Conservation (phyloP, 192 early-diverging fungal species). For the Rhizophagus sp. region DNA sequence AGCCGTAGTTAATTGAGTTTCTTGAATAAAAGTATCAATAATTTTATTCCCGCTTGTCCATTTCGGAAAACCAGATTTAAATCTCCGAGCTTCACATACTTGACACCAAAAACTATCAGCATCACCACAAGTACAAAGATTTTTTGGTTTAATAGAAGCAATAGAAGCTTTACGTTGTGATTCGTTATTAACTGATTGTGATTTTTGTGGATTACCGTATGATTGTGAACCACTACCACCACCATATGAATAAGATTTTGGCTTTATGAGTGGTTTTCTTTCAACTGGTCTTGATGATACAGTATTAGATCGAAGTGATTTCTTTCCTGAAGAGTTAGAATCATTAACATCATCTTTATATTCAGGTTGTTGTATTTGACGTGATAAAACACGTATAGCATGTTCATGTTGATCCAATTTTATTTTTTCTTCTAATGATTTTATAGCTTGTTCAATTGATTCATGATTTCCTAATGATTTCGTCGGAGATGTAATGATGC, state of each 20-base stretch:
- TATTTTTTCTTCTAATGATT: constrained; percentile 18
- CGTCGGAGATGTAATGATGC: not conserved
- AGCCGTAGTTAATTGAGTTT: constrained; percentile 24
- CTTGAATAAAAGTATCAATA: constrained; percentile 21
- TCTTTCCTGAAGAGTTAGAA: not conserved
- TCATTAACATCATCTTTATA: not conserved
- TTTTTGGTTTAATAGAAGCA: not conserved
- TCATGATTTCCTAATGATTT: not conserved
- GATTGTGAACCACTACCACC: not conserved
- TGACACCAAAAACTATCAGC: constrained; percentile 17
- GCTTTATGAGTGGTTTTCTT: not conserved
- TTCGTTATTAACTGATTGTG: not conserved
- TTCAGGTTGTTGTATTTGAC: not conserved
- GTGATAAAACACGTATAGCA: not conserved
- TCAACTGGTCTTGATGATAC: not conserved
- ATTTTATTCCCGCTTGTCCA: constrained; percentile 28
- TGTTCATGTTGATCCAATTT: constrained; percentile 2
- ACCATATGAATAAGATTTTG: not conserved
- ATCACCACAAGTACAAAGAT: constrained; percentile 9
- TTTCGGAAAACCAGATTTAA: not conserved
- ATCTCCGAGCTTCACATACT: constrained; percentile 6
- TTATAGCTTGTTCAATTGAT: constrained; percentile 12
- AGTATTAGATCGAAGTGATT: not conserved
- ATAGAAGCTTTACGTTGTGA: too few species aligned
- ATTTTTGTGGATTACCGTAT: not conserved